Evolutionary conservation across 176 grass and related monocot genomes (phyloP).

Genomic region (Musa schizocarpa): DNA sequence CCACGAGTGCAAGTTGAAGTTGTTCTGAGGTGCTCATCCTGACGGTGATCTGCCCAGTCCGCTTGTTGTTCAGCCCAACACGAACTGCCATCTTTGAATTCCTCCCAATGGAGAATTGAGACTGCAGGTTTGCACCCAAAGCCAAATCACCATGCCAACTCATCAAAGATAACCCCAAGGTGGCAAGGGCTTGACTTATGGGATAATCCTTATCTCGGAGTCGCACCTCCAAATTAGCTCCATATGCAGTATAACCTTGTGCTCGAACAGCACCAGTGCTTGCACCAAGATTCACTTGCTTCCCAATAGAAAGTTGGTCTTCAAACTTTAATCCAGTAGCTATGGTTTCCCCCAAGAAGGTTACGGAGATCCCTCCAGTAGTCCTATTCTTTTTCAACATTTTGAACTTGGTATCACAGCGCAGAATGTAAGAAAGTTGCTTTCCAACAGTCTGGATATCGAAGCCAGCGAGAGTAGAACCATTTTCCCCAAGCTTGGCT

Average conservation of each 20-base stretch:
- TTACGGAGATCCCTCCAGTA: conserved; percentile 70
- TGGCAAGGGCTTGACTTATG: conserved; percentile 51
- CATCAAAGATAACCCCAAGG: conserved; percentile 78
- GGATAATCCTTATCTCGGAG: conserved; percentile 74
- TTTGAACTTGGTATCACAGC: conserved; percentile 82
- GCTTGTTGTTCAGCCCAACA: conserved; percentile 78
- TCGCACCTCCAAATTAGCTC: conserved; percentile 71
- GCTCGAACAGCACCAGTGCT: conserved; percentile 62
- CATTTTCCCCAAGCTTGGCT: conserved; percentile 78
- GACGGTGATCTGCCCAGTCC: conserved; percentile 66
- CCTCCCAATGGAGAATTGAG: conserved; percentile 55
- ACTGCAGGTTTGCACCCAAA: conserved; percentile 77
- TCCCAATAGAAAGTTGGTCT: conserved; percentile 71
- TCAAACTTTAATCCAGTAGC: conserved; percentile 83
- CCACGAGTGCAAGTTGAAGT: conserved; percentile 67
- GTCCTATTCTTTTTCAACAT: conserved; percentile 91
- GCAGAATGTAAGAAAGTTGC: conserved; percentile 68
- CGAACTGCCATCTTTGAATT: conserved; percentile 73
- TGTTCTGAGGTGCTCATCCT: conserved; percentile 82
- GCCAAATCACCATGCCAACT: conserved; percentile 69
- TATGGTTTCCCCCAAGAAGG: conserved; percentile 76
- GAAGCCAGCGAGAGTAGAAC: conserved; percentile 74
- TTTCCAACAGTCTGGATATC: conserved; percentile 74
- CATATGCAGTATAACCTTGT: conserved; percentile 70
- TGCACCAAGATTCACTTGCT: conserved; percentile 50